These are phyloP conservation scores for Phialophora chinensis DNA, from an alignment of 2,329 filamentous ascomycete genomes.

Conservation along the genomic window DNA sequence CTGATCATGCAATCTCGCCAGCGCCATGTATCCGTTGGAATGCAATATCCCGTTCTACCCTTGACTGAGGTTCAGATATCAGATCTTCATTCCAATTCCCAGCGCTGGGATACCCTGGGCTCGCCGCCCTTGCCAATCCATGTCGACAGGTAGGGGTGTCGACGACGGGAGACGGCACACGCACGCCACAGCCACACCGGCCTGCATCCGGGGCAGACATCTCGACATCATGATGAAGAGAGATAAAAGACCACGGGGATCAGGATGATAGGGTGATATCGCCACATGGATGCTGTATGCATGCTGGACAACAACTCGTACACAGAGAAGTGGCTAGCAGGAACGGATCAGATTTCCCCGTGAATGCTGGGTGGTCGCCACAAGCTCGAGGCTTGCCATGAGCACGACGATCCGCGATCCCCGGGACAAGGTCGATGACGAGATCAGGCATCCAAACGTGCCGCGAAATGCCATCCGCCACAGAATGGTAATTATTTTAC, in stretches of 20 bases:
- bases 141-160: not conserved
- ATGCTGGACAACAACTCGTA: not conserved
- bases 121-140: not conserved
- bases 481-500: not conserved
- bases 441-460: not conserved
- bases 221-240: constrained; percentile 2
- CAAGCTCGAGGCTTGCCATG: not conserved
- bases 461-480: not conserved
- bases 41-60: not conserved
- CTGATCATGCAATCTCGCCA: not conserved
- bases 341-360: not conserved
- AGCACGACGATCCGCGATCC: not conserved
- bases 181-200: not conserved
- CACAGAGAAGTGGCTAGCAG: not conserved
- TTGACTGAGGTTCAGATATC: not conserved
- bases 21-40: not conserved
- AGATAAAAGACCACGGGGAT: not conserved
- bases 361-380: not conserved
- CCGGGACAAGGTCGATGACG: not conserved
- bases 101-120: not conserved
- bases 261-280: not conserved
- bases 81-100: not conserved
- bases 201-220: not conserved
- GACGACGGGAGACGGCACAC: not conserved
- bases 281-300: not conserved